phyloP scores from a whole-genome alignment of 345 rosid genomes.

The Salix exigua region DNA sequence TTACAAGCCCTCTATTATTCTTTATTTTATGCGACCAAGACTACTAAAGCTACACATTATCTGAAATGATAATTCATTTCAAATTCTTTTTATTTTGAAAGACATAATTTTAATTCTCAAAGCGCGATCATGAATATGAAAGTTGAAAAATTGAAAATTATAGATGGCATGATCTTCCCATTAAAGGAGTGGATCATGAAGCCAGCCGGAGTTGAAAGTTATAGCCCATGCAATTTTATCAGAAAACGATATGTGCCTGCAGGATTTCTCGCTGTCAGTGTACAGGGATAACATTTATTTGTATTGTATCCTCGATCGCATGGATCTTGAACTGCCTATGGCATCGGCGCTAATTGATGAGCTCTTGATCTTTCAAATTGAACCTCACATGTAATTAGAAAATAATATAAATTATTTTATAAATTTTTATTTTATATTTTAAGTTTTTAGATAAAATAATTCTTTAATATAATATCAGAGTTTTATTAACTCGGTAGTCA shows the following conservation, averaged over 20 bases:
- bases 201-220: constrained; percentile 36
- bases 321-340: constrained; percentile 28
- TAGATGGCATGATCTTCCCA: constrained; percentile 7
- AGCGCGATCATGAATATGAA: no score
- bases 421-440: no score
- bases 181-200: constrained; percentile 24
- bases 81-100: no score
- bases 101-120: no score
- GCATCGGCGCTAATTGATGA: constrained; percentile 22
- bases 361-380: neutral
- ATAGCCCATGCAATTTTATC: neutral
- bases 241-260: neutral
- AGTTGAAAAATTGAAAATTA: neutral
- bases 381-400: neutral
- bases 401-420: no score
- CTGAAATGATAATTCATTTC: no score
- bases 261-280: neutral
- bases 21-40: no score
- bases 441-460: no score
- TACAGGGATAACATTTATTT: constrained; percentile 20
- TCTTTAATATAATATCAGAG: no score
- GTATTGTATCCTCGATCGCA: constrained; percentile 28
- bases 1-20: no score
- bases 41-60: no score
- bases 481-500: accelerated